These are phyloP conservation scores for Aureobasidium melanogenum DNA, from an alignment of 2,329 filamentous ascomycete species.

Conservation along the genomic window DNA sequence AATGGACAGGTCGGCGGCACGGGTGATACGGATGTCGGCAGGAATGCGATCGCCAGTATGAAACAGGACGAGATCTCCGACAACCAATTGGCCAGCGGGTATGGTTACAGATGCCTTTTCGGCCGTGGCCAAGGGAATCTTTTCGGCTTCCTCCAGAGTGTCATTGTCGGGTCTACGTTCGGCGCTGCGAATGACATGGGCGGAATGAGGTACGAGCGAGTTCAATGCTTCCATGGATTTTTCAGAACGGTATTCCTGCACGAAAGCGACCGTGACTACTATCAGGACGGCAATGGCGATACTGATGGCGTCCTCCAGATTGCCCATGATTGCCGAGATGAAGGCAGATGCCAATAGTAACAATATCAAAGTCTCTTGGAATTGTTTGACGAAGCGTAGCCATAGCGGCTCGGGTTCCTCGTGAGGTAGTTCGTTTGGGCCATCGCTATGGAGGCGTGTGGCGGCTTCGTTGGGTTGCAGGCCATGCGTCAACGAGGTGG, in stretches of 20 bases:
- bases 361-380: conserved; percentile 89
- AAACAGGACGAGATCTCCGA: conserved; percentile 87
- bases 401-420: conserved; percentile 90
- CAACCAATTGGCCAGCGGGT: conserved; percentile 77
- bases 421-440: conserved; percentile 89
- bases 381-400: conserved; percentile 92
- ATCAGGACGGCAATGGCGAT: conserved; percentile 96
- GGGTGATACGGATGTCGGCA: conserved; percentile 88
- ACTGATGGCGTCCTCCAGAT: conserved; percentile 88
- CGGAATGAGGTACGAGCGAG: conserved; percentile 87
- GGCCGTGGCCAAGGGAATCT: conserved; percentile 44
- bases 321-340: conserved; percentile 83
- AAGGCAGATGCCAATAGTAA: conserved; percentile 82
- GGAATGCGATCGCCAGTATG: conserved; percentile 94
- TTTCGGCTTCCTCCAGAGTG: not conserved
- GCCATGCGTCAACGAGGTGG: conserved; percentile 76
- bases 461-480: conserved; percentile 74
- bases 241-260: conserved; percentile 95
- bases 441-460: conserved; percentile 68
- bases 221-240: conserved; percentile 94
- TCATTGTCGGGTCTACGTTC: conserved; percentile 14
- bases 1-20: conserved; percentile 80
- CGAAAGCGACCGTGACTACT: conserved; percentile 89
- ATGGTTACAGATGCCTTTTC: conserved; percentile 75
- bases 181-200: conserved; percentile 69